Percentiles rank a stretch among this genome's conserved stretches.
Evolutionary conservation across 805 yeast species (phyloP).

Genomic region (Groenewaldozyma tartarivorans): DNA sequence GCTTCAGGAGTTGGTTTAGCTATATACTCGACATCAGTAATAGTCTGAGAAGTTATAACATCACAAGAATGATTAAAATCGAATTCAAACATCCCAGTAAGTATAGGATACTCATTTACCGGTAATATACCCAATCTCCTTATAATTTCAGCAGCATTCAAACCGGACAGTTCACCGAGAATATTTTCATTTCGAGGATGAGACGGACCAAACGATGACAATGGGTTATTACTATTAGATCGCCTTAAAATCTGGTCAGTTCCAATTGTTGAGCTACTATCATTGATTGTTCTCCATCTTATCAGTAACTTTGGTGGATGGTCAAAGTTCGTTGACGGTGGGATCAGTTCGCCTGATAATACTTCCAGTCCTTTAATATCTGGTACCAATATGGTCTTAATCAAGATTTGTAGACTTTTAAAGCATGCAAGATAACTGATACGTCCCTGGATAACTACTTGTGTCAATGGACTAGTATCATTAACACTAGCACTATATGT

Average conservation of each 20-base stretch:
- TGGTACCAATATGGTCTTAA: slow-evolving; percentile 23
- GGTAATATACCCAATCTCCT: slow-evolving; percentile 23
- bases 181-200: slow-evolving; percentile 1
- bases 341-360: slow-evolving; percentile 10
- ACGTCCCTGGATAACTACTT: slow-evolving; percentile 14
- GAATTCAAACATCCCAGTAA: slow-evolving; percentile 29
- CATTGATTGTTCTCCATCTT: slow-evolving; percentile 10
- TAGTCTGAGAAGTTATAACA: slow-evolving; percentile 20
- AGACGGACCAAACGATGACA: neutral
- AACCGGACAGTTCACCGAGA: neutral
- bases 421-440: slow-evolving; percentile 20
- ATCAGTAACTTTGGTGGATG: slow-evolving; percentile 3
- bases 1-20: slow-evolving; percentile 6
- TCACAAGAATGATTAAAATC: slow-evolving; percentile 21
- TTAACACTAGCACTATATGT: slow-evolving; percentile 17
- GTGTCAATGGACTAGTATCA: too few relatives aligned
- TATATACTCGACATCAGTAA: slow-evolving; percentile 27
- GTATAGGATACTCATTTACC: slow-evolving; percentile 25
- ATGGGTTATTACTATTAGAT: neutral
- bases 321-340: neutral
- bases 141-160: slow-evolving; percentile 11
- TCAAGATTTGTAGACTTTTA: slow-evolving; percentile 21
- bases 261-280: neutral
- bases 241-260: too few relatives aligned
- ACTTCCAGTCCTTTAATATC: slow-evolving; percentile 19